phyloP scores from a whole-genome alignment of 129 eudicot species.

The Erigeron canadensis region DNA sequence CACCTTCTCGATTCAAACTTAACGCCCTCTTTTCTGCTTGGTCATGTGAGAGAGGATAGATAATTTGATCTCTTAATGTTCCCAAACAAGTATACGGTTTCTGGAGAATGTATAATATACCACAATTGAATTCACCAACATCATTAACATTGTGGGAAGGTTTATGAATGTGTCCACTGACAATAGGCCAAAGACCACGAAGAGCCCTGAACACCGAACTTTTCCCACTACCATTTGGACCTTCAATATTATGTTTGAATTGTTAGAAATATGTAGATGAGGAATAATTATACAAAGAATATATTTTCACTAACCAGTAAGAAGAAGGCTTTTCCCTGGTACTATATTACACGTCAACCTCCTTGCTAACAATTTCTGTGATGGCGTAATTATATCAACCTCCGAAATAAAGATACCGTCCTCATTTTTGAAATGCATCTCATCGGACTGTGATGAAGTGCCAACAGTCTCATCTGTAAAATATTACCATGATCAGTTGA shows the following conservation, averaged over 20 bases:
- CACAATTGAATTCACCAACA: slow-evolving; percentile 48
- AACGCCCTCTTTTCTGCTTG: slow-evolving; percentile 67
- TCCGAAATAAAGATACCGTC: slow-evolving; percentile 68
- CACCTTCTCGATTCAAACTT: no score
- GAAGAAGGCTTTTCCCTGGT: slow-evolving; percentile 86
- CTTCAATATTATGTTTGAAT: slow-evolving; percentile 41
- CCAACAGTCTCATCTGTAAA: slow-evolving; percentile 47
- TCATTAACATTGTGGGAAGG: slow-evolving; percentile 48
- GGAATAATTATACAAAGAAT: not conserved
- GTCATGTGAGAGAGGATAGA: slow-evolving; percentile 83
- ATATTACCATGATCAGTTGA: not conserved
- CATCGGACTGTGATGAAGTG: slow-evolving; percentile 35
- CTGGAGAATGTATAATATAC: slow-evolving; percentile 85
- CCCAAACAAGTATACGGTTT: slow-evolving; percentile 93
- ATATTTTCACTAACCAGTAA: slow-evolving; percentile 67
- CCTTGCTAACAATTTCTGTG: slow-evolving; percentile 80
- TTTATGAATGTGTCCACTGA: slow-evolving; percentile 63
- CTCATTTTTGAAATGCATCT: slow-evolving; percentile 29
- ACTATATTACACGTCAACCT: slow-evolving; percentile 73
- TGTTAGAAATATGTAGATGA: not conserved
- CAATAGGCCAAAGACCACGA: slow-evolving; percentile 92
- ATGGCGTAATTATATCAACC: slow-evolving; percentile 88
- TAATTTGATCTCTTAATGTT: slow-evolving; percentile 92
- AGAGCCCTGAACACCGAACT: slow-evolving; percentile 95
- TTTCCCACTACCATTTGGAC: slow-evolving; percentile 99